These are phyloP conservation scores for Malus hybrid DNA, from an alignment of 331 rosid genomes.

Conservation along the genomic window DNA sequence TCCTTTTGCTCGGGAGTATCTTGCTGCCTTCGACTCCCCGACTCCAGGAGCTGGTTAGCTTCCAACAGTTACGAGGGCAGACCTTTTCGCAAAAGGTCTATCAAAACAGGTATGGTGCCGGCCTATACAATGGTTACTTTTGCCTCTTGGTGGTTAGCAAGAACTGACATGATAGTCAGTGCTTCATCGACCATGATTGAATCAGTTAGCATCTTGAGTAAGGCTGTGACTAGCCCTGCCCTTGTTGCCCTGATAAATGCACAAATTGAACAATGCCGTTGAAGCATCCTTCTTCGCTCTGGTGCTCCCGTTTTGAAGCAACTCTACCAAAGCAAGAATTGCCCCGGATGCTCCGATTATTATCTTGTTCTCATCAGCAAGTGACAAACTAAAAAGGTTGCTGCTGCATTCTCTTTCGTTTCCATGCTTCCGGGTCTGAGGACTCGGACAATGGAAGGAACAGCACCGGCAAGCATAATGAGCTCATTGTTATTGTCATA, in stretches of 20 bases:
- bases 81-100: constrained; percentile 79
- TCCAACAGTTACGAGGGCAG: constrained; percentile 90
- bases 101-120: constrained; percentile 80
- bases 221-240: constrained; percentile 70
- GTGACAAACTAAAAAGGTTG: constrained; percentile 92
- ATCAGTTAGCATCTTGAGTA: constrained; percentile 80
- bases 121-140: constrained; percentile 69
- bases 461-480: constrained; percentile 93
- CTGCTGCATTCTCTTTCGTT: constrained; percentile 93
- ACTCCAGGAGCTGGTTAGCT: too few relatives aligned
- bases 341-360: constrained; percentile 96
- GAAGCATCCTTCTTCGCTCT: constrained; percentile 97
- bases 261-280: constrained; percentile 81
- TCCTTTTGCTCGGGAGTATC: too few relatives aligned
- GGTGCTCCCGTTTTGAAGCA: constrained; percentile 81
- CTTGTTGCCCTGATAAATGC: constrained; percentile 96
- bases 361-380: constrained; percentile 93
- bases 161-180: constrained; percentile 87
- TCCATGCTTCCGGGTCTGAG: constrained; percentile 90
- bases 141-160: constrained; percentile 90
- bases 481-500: constrained; percentile 86
- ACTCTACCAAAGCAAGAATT: constrained; percentile 74
- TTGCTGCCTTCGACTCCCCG: too few relatives aligned
- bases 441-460: constrained; percentile 90
- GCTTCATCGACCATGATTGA: constrained; percentile 89